Base-by-base conservation (phyloP, 257 asterid genomes). In the Nicotiana sylvestris region DNA sequence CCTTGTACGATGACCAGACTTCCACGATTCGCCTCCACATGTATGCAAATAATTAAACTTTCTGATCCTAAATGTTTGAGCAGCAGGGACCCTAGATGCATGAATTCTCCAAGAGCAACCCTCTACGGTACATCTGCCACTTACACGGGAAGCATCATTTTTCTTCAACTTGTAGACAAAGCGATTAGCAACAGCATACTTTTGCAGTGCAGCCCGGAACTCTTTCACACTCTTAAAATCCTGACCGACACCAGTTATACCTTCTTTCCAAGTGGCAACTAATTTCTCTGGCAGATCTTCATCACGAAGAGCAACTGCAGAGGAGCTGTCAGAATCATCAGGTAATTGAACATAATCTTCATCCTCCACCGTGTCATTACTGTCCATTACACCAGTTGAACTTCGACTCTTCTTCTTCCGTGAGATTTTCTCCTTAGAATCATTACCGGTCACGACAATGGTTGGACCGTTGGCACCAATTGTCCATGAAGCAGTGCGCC, bases 71-170 rank as follows among this genome's bases (percentile, higher is more conserved):
- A 92, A 95, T 29, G 90, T 86, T 80, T 86, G 89, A 85, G 92
- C 86, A 74, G 88, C 84, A 60, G 95, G 90, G 81, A 91, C 94
- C 97, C 92, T 90, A 39, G 98, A 91, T 81, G 98, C 98, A 83
- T 92, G 96, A 53, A 95, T 91, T 83, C 88, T 92, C 98, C 98
- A 95, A 35, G 94, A 88, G 87, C 98, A 95, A 62, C 97, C 92
- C 69, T 93, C 96, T 76, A 89, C 87, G 61, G 87, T 94, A 85
- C 98, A 95, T 51, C 88, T 83, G 80, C 98, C 97, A 85, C 95
- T 92, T 33, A 92, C 97, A 65, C 98, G 96, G 82, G 78, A 82
- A 6, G 94, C 87, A 79, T 95, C 98, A 27, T 93, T 93, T 88
- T 93, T 93, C 83, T 91, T 92, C 80, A 92, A 82, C 86, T 87